phyloP scores from a whole-genome alignment of 2,329 filamentous ascomycete species.

The Colletotrichum sp. region DNA sequence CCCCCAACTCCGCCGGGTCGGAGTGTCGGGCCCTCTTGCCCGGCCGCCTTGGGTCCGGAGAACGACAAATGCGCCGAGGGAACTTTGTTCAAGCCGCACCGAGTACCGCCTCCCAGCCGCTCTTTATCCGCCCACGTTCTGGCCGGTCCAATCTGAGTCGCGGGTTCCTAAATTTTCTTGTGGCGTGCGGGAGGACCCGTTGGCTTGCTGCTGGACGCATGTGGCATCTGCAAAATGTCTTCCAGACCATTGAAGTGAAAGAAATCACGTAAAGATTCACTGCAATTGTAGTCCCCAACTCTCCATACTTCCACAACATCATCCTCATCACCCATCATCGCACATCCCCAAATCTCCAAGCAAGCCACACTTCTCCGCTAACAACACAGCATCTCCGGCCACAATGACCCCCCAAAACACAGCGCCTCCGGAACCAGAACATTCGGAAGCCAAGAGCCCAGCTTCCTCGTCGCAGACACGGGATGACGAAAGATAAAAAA shows the following conservation, averaged over 20 bases:
- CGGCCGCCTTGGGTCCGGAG: neutral
- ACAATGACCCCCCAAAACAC: no score
- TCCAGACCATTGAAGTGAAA: neutral
- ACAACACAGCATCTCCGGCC: neutral
- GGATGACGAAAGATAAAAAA: neutral
- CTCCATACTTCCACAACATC: accelerated
- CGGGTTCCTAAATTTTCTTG: neutral
- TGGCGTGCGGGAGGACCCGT: neutral
- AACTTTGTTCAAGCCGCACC: neutral
- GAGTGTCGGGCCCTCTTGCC: neutral
- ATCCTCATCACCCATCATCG: neutral
- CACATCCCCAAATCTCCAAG: neutral
- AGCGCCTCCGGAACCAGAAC: no score
- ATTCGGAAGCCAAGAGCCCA: no score
- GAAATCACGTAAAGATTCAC: accelerated
- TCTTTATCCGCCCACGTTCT: neutral
- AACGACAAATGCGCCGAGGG: neutral
- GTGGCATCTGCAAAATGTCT: no score
- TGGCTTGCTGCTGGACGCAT: neutral
- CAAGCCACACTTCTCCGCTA: neutral
- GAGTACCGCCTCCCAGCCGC: neutral
- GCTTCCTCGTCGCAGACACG: neutral
- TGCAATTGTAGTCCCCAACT: neutral
- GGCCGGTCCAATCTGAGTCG: neutral
- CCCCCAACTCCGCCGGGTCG: neutral